Percentiles rank a stretch among this genome's conserved stretches.
These are phyloP conservation scores for Elongisporangium senticosum DNA, from an alignment of 352 stramenopile genomes.

Conservation along the genomic window DNA sequence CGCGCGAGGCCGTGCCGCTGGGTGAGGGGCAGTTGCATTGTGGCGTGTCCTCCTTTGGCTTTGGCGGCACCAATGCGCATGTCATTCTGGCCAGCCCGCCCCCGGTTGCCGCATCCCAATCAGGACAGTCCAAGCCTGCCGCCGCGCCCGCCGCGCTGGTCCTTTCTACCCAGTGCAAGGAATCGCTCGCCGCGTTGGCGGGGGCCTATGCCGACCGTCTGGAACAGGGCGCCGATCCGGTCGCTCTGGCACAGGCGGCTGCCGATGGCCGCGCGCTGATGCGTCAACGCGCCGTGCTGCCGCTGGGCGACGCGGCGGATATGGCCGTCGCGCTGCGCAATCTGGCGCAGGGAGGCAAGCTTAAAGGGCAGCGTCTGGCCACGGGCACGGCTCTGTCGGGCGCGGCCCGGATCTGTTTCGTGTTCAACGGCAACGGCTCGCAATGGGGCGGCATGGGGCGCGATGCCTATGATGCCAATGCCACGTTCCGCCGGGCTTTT, in stretches of 20 bases:
- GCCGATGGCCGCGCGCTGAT: constrained; percentile 4
- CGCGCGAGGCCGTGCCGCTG: constrained; percentile 3
- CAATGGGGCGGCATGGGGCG: constrained; percentile 4
- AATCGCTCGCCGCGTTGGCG: constrained; percentile 4
- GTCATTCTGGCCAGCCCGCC: constrained; percentile 4
- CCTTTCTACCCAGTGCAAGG: constrained; percentile 5
- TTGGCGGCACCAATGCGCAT: constrained; percentile 5
- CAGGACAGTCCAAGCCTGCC: constrained; percentile 4
- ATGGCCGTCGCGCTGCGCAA: constrained; percentile 4
- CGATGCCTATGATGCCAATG: constrained; percentile 5
- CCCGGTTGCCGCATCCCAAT: constrained; percentile 4
- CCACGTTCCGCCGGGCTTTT: constrained; percentile 4
- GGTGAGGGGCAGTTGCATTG: constrained; percentile 5
- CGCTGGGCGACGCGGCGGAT: constrained; percentile 3
- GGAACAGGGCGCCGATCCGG: constrained; percentile 4
- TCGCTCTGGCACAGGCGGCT: constrained; percentile 4
- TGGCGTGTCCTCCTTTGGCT: constrained; percentile 5
- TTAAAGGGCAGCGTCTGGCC: constrained; percentile 5
- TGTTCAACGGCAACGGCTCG: constrained; percentile 5
- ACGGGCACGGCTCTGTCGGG: constrained; percentile 4
- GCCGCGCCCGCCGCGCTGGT: constrained; percentile 3
- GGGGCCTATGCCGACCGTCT: constrained; percentile 4
- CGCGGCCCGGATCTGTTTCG: constrained; percentile 4
- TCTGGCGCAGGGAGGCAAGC: constrained; percentile 4
- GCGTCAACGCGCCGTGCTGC: constrained; percentile 4